phyloP scores from a whole-genome alignment of 2,329 filamentous ascomycete species.

The Coleophoma cylindrospora region DNA sequence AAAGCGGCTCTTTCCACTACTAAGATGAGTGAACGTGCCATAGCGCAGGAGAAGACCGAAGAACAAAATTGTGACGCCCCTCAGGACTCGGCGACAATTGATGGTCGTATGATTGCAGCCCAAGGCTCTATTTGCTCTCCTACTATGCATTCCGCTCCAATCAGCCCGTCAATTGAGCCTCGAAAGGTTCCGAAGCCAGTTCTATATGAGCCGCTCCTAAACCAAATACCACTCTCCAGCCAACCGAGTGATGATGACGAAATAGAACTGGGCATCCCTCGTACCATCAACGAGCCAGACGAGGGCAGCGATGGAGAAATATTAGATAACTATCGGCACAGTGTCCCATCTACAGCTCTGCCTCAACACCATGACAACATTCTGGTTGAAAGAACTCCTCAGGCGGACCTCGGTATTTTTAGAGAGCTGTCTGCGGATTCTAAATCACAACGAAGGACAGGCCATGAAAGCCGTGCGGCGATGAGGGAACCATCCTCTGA shows the following conservation, averaged over 20 bases:
- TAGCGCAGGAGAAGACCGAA: too few species aligned
- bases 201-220: too few species aligned
- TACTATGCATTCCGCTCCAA: too few species aligned
- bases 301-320: conserved; percentile 3
- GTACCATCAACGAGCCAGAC: conserved; percentile 17
- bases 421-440: neutral
- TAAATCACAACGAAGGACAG: neutral
- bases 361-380: conserved; percentile 5
- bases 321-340: neutral
- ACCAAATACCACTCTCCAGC: neutral
- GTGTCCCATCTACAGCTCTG: conserved; percentile 11
- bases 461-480: neutral
- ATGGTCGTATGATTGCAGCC: too few species aligned
- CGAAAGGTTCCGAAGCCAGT: too few species aligned
- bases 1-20: too few species aligned
- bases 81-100: too few species aligned
- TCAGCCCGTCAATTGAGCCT: too few species aligned
- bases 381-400: conserved; percentile 21
- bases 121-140: too few species aligned
- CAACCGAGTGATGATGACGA: conserved; percentile 16
- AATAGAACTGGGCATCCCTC: conserved; percentile 16
- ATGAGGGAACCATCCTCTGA: conserved; percentile 9
- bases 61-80: too few species aligned
- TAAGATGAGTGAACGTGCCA: too few species aligned
- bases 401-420: neutral